These are phyloP conservation scores for Petunia axillaris DNA, from an alignment of 257 asterid species.

Conservation along the genomic window DNA sequence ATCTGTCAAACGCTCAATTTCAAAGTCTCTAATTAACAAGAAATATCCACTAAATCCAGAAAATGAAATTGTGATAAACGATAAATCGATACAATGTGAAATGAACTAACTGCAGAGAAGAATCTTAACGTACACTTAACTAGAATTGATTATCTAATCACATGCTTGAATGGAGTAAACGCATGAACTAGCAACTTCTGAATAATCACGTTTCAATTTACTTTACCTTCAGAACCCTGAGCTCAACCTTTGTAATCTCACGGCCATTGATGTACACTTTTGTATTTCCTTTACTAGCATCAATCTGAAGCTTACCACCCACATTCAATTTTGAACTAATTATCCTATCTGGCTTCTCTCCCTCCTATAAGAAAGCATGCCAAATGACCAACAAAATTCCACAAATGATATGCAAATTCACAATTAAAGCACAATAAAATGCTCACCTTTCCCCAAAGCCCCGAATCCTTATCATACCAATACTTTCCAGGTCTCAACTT, in stretches of 20 bases:
- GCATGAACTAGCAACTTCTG: conserved; percentile 15
- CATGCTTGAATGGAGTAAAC: not conserved
- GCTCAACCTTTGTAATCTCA: conserved; percentile 70
- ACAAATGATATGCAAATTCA: conserved; percentile 16
- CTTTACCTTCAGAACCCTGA: conserved; percentile 66
- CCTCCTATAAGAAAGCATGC: conserved; percentile 50
- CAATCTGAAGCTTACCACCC: conserved; percentile 65
- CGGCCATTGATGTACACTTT: conserved; percentile 71
- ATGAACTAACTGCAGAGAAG: not conserved
- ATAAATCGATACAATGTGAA: not conserved
- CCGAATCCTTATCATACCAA: conserved; percentile 84
- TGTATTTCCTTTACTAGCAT: conserved; percentile 68
- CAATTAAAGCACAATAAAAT: conserved; percentile 15
- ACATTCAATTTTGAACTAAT: conserved; percentile 58
- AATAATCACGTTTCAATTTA: not conserved
- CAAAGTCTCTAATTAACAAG: conserved; percentile 16
- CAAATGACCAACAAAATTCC: not conserved
- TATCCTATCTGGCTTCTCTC: conserved; percentile 62
- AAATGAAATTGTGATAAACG: conserved; percentile 8
- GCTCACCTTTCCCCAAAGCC: conserved; percentile 83
- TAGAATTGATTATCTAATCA: not conserved
- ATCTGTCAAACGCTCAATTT: not conserved
- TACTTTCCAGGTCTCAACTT: conserved; percentile 67
- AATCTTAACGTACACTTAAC: not conserved
- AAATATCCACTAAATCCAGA: not conserved